phyloP scores from a whole-genome alignment of 1,284 basidiomycete genomes.

The Xerocomus amazonicus region DNA sequence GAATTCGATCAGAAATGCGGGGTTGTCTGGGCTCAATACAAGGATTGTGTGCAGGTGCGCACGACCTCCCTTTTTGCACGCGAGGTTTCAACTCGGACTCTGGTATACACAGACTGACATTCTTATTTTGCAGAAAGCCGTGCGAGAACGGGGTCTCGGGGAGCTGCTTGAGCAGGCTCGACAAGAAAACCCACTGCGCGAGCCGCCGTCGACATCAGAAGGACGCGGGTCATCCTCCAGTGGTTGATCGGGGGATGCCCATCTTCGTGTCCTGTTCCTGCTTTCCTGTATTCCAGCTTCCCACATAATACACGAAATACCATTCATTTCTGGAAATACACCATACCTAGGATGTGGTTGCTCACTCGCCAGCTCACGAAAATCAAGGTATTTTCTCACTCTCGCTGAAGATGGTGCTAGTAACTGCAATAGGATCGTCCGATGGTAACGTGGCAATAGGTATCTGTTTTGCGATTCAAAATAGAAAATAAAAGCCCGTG shows the following conservation, averaged over 20 bases:
- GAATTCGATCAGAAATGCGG: constrained; percentile 85
- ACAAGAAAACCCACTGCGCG: constrained; percentile 73
- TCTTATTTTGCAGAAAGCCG: constrained; percentile 61
- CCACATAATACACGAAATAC: neutral
- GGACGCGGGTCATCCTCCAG: constrained; percentile 14
- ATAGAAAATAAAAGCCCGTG: neutral
- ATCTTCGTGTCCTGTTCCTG: neutral
- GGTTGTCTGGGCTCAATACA: constrained; percentile 75
- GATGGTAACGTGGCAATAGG: neutral
- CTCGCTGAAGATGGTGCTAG: too few species aligned
- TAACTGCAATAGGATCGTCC: neutral
- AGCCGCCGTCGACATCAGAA: constrained; percentile 35
- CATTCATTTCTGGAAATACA: neutral
- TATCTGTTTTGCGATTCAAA: neutral
- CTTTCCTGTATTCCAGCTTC: neutral
- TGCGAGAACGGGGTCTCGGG: constrained; percentile 75
- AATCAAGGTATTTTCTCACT: too few species aligned
- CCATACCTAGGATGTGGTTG: too few species aligned
- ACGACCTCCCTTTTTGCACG: neutral
- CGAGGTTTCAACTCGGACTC: neutral
- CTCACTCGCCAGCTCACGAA: too few species aligned
- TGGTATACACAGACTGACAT: constrained; percentile 1
- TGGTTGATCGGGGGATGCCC: constrained; percentile 4
- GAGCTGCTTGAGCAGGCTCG: constrained; percentile 76
- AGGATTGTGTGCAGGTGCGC: constrained; percentile 70